Percentiles rank a stretch among this genome's conserved stretches.
phyloP scores from a whole-genome alignment of 106 monocot genomes.

The Dendrobium officinale region DNA sequence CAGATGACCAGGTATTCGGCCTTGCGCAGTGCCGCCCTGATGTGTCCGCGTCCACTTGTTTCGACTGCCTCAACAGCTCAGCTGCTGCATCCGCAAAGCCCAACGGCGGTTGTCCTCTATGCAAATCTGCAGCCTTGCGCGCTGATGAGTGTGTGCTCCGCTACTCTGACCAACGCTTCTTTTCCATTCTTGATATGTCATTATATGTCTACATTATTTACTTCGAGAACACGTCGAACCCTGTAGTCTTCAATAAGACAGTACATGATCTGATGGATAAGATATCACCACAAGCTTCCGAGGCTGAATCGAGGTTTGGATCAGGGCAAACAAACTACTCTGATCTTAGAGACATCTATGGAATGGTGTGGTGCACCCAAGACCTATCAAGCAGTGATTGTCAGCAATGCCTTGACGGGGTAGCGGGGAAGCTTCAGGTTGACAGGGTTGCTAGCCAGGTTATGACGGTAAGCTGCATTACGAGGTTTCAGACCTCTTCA shows the following conservation, averaged over 20 bases:
- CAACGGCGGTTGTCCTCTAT: background rate
- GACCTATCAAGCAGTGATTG: background rate
- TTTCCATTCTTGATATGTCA: background rate
- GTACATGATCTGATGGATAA: background rate
- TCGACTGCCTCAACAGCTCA: background rate
- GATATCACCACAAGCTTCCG: background rate
- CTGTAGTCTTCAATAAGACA: background rate
- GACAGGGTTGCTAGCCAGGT: background rate
- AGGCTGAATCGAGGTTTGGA: background rate
- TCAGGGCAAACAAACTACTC: background rate
- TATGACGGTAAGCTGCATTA: background rate
- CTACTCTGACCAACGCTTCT: background rate
- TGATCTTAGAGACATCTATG: background rate
- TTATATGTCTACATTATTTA: background rate
- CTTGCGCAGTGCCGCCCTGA: conserved; percentile 2
- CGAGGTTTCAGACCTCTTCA: background rate
- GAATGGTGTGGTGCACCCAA: background rate
- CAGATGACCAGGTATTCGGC: background rate
- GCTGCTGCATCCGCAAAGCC: background rate
- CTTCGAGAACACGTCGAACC: background rate
- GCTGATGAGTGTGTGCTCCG: background rate
- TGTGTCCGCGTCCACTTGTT: background rate
- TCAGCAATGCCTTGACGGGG: background rate
- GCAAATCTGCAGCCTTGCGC: background rate
- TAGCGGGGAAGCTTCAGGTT: background rate